Evolutionary conservation across 2,329 filamentous ascomycete species (phyloP), one percentile per base, ranked within the genome.

Genomic region (Furcasterigmium furcatum): DNA sequence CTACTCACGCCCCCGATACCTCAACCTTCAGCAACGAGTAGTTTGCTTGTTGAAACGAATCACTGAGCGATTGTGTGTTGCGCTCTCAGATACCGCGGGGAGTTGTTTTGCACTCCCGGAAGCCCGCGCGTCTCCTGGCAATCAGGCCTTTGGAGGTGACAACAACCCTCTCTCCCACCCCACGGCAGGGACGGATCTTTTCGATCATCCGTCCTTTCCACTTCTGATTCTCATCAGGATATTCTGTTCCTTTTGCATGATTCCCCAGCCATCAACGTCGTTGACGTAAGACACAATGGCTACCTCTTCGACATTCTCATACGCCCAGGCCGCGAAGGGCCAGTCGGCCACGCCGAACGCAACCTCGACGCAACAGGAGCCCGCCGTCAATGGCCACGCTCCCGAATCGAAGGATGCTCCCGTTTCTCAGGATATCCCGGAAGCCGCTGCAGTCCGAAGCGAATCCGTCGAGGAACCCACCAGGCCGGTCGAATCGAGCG

Each of bases 271-370:
- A 16, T 5, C 16, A 18, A 19, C 16, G 34, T 20, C n/a, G 34
- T 24, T 43, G 38, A 25, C 44, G 35, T 44, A 43, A 46, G 51
- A 57, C 55, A 58, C 56, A 41, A 82, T 81, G 79, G 77, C 77
- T 53, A 65, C 67, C 47, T 58, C 79, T 52, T 74, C 81, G 50
- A 74, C 81, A 27, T 96, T 96, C 65, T 96, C 92, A 49, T 97
- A 97, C 68, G 92, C 92, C 59, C 91, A 96, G 77, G 92, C 92
- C 62, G 92, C 92, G 49, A 94, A 94, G 68, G 90, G 91, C 60
- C 80, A 86, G 58, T n/a, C n/a, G n/a, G 71, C 79, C 46, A 61
- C 75, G 44, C 60, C 71, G 45, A 58, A 68, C 46, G 54, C 51
- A 47, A 47, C 57, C 51, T 47, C 54, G 43, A 66, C 71, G 47